Evolutionary conservation across 2,329 filamentous ascomycete genomes (phyloP), one percentile per base, ranked within the genome.

Genomic region (Endothia cerciana): DNA sequence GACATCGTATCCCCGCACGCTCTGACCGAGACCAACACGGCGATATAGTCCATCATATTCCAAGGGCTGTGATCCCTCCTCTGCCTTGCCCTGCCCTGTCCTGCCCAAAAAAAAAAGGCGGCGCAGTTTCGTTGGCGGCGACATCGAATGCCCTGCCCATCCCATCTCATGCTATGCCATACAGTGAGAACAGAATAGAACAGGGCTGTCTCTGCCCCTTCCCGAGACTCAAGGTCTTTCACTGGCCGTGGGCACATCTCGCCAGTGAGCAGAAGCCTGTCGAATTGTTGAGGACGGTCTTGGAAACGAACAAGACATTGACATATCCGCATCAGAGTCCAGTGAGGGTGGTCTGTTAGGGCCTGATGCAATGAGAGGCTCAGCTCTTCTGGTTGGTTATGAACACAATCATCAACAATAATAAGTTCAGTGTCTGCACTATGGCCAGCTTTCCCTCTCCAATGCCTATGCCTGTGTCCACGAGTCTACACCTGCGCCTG

Each of bases 71-170:
- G 11, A 47, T 47, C 8, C 45, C 13, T 25, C 45, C 45, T 47
- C 45, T 47, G 45, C n/a, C 45, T 25, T 47, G n/a, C 45, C 15
- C 45, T 47, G 45, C 45, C n/a, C 8, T 22, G n/a, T n/a, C n/a
- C n/a, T n/a, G n/a, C n/a, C n/a, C n/a, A n/a, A n/a, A n/a, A n/a
- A n/a, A 47, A 47, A 10, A 25, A 47, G 45, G 45, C 25, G 25
- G 45, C 45, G 45, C 45, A 47, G 45, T 47, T 47, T 47, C 45
- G 45, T 22, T 47, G n/a, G 15, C 45, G 45, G 45, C 45, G 45
- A 22, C 45, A 47, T 47, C 22, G 19, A 47, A 8, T 25, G 45
- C 45, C 45, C n/a, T 47, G 45, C 45, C 10, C 45, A 13, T 11
- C 43, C n/a, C 13, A 11, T 47, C 45, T 11, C n/a, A n/a, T n/a